Percentiles rank a stretch among this genome's conserved stretches.
Evolutionary conservation across 192 early-diverging fungal genomes (phyloP).

Genomic region (Phycomyces nitens): DNA sequence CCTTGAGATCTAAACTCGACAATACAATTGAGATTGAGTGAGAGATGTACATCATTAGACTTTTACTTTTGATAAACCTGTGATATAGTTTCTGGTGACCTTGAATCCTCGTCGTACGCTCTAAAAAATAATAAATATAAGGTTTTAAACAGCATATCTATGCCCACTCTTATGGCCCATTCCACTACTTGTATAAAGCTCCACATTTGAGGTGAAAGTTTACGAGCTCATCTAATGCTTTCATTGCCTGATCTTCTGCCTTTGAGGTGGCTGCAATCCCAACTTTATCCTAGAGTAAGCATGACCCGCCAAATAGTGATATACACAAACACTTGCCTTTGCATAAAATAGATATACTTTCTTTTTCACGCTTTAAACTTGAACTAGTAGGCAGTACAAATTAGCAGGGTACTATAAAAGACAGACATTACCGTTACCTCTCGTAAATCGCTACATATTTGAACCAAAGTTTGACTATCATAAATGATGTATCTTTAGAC

Average conservation of each 20-base stretch:
- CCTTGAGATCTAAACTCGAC: neutral
- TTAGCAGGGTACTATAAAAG: too few species aligned
- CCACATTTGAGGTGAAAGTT: neutral
- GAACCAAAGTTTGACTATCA: neutral
- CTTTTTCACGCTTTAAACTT: neutral
- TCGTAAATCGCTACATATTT: neutral
- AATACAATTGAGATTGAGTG: neutral
- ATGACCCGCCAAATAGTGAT: neutral
- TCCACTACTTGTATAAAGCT: neutral
- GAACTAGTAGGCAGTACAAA: too few species aligned
- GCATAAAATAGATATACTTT: neutral
- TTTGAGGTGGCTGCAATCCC: neutral
- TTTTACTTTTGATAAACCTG: too few species aligned
- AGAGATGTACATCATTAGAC: too few species aligned
- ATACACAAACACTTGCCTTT: neutral
- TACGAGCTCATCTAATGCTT: neutral
- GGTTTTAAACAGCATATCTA: neutral
- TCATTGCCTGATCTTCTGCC: neutral
- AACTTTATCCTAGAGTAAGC: neutral
- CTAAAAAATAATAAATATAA: too few species aligned
- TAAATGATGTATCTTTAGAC: neutral
- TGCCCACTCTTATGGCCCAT: neutral
- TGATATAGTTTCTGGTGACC: too few species aligned
- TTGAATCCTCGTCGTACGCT: too few species aligned
- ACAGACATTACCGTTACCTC: neutral